phyloP scores from a whole-genome alignment of 441 rosid genomes.

The Pelargonium fulgidum region DNA sequence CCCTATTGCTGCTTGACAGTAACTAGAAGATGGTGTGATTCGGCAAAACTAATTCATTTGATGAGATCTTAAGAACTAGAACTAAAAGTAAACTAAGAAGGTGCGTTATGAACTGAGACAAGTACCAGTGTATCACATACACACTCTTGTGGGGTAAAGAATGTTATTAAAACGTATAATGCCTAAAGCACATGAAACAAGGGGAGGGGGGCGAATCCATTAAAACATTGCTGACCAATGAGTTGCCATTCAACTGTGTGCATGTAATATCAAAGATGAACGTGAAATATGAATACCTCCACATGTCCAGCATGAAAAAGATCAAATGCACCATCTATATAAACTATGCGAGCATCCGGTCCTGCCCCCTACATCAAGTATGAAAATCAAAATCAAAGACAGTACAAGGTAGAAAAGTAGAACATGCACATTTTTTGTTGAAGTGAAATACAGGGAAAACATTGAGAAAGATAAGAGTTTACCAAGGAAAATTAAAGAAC shows the following conservation, averaged over 20 bases:
- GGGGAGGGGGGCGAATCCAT: not conserved
- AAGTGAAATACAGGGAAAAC: not conserved
- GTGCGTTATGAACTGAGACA: not conserved
- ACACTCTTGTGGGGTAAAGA: not conserved
- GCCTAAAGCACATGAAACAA: not conserved
- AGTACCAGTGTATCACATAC: not conserved
- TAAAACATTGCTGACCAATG: not conserved
- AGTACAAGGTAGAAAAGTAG: not conserved
- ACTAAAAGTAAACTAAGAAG: not conserved
- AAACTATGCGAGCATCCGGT: slow-evolving; percentile 72
- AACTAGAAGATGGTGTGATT: not conserved
- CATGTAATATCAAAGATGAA: not conserved
- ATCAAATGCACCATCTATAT: slow-evolving; percentile 52
- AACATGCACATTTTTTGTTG: not conserved
- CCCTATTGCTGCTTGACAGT: not conserved
- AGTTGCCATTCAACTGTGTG: not conserved
- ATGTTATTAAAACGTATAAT: not conserved
- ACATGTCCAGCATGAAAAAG: slow-evolving; percentile 96
- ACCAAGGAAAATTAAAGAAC: not conserved
- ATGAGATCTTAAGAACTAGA: not conserved
- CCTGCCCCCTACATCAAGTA: slow-evolving; percentile 58
- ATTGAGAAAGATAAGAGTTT: not conserved
- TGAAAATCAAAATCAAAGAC: slow-evolving; percentile 2
- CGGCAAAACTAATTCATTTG: not conserved
- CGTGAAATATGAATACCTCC: slow-evolving; percentile 45